Evolutionary conservation across 495 filamentous ascomycete genomes (phyloP), one percentile per base, ranked within the genome.

Genomic region (Thermothielavioides terrestris): DNA sequence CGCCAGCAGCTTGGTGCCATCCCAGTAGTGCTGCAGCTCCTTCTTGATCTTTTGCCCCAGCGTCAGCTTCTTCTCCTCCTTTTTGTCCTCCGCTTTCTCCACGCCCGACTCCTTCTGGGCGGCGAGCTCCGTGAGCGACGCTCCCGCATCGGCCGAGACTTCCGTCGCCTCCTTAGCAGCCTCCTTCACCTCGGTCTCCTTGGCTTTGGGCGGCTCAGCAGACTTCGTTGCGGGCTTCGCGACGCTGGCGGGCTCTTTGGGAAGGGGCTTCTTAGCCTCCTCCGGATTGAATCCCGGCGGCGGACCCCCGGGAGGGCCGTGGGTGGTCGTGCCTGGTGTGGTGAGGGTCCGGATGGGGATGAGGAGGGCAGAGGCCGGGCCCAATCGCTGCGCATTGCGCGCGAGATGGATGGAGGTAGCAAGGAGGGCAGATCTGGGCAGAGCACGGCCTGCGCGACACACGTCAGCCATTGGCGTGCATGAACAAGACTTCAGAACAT

Each of bases 1-100:
- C 21, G 86, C 88, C 57, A 99, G 75, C 54, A 99, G 73, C 68
- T 99, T 99, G n/a, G 90, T 99, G 31, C 92, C 92, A 76, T 99
- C 92, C 92, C 92, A 97, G 71, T 97, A 99, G 66, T 99, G 92
- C 52, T 83, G 78, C 14, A 75, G 73, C 63, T 97, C 92, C 62
- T 87, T 86, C 76, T 94, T 97, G 58, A 97, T 77, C 73, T 89
- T 94, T 63, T 96, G 88, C 65, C 78, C 81, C 3, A 97, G 32
- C 0, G 94, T 94, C 70, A 94, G 71, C 62, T 84, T 75, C 63
- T 83, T 74, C 49, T 85, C 85, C 64, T 89, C 85, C 65, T 91
- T 88, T 66, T 82, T 80, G 47, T 79, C 67, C 52, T 60, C 64
- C 1, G 42, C 38, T 46, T 58, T 61, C 30, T 61, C 58, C 2